phyloP scores from a whole-genome alignment of 2,329 filamentous ascomycete genomes.

The Alternaria sp. region DNA sequence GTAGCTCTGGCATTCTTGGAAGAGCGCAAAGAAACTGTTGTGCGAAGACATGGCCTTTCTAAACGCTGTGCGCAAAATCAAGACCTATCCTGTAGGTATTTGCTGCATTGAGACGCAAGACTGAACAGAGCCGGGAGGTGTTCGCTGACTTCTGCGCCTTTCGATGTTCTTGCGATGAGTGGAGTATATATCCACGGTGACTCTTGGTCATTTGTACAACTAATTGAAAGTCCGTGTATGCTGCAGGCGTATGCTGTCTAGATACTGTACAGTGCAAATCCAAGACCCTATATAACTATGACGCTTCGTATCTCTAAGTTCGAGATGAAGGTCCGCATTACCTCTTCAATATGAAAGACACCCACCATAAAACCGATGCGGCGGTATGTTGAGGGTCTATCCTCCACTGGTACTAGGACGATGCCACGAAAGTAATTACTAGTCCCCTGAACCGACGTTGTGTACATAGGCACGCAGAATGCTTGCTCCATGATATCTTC shows the following conservation, averaged over 20 bases:
- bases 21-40: neutral
- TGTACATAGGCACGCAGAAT: neutral
- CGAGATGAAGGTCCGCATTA: neutral
- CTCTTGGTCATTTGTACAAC: neutral
- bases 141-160: too few relatives aligned
- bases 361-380: rapidly evolving
- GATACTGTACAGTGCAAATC: neutral
- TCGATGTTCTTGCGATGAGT: too few relatives aligned
- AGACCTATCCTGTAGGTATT: too few relatives aligned
- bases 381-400: rapidly evolving
- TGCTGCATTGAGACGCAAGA: too few relatives aligned
- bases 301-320: neutral
- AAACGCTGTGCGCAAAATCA: neutral
- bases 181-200: too few relatives aligned
- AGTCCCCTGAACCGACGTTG: too few relatives aligned
- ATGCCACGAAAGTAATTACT: neutral
- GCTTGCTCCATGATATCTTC: neutral
- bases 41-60: neutral
- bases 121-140: too few relatives aligned
- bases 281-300: neutral
- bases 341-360: neutral
- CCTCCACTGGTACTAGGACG: neutral
- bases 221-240: neutral
- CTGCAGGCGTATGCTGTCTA: neutral
- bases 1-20: neutral